These are phyloP conservation scores for Arthrobotrys entomopaga DNA, from an alignment of 2,329 filamentous ascomycete species.

Conservation along the genomic window DNA sequence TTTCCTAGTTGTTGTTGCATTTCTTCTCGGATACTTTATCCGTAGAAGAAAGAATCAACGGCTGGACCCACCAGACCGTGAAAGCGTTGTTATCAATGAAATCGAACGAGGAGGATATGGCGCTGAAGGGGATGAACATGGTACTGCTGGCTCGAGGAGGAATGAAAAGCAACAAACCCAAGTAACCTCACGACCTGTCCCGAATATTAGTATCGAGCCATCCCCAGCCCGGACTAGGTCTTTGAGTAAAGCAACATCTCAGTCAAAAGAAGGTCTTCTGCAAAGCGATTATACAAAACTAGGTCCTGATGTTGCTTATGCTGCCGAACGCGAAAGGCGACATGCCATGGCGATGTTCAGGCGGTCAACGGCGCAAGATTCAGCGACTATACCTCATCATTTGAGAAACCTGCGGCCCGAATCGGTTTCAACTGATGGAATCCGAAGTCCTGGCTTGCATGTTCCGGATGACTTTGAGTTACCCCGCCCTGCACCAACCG, in stretches of 20 bases:
- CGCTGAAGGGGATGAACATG: constrained; percentile 13
- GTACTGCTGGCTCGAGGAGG: constrained; percentile 18
- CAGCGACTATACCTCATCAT: constrained; percentile 48
- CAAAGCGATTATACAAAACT: constrained; percentile 41
- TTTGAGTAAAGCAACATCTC: constrained; percentile 51
- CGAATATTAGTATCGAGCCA: constrained; percentile 46
- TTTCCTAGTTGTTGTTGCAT: constrained; percentile 47
- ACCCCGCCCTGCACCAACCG: constrained; percentile 1
- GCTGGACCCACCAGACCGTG: constrained; percentile 17
- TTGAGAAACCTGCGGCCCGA: constrained; percentile 48
- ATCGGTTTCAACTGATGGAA: constrained; percentile 48
- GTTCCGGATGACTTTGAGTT: constrained; percentile 39
- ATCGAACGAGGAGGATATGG: constrained; percentile 31
- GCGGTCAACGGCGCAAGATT: constrained; percentile 49
- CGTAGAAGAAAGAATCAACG: constrained; percentile 26
- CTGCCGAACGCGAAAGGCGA: constrained; percentile 43
- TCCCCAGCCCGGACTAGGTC: constrained; percentile 45
- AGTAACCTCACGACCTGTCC: constrained; percentile 17
- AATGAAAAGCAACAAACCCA: constrained; percentile 39
- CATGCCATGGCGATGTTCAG: constrained; percentile 46
- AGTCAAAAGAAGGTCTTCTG: constrained; percentile 48
- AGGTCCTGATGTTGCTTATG: constrained; percentile 14
- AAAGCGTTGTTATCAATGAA: constrained; percentile 37
- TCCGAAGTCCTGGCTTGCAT: constrained; percentile 24
- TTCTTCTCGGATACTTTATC: constrained; percentile 52